Percentiles rank a stretch among this genome's conserved stretches.
Conservation (phyloP, 2,329 filamentous ascomycete species). For the Pseudogymnoascus sp. region DNA sequence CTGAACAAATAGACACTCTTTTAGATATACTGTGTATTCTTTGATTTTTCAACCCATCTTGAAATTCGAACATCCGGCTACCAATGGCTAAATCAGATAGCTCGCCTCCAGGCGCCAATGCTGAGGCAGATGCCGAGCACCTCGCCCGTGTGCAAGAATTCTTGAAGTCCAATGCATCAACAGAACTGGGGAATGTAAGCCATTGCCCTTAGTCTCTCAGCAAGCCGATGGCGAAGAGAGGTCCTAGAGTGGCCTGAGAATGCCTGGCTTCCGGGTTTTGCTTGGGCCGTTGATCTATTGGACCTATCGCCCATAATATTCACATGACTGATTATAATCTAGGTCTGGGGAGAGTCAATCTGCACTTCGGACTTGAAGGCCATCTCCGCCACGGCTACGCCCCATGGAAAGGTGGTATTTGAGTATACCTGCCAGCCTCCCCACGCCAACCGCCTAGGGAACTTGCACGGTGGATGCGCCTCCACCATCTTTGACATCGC, state of each 20-base stretch:
- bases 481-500: conserved; percentile 62
- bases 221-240: not conserved
- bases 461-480: conserved; percentile 56
- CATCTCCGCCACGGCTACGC: conserved; percentile 21
- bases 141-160: not conserved
- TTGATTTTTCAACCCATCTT: not conserved
- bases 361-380: conserved; percentile 18
- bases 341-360: conserved; percentile 25
- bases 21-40: not conserved
- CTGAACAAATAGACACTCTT: not conserved
- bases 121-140: not conserved
- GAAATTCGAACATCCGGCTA: not conserved
- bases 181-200: not conserved
- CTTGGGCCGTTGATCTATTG: not conserved
- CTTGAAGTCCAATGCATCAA: not conserved
- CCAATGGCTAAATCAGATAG: not conserved
- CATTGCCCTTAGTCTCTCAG: not conserved
- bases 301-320: not conserved
- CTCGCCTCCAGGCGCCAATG: not conserved
- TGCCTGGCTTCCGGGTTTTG: conserved; percentile 9
- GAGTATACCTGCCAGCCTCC: conserved; percentile 41
- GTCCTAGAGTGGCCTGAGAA: not conserved
- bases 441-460: conserved; percentile 48
- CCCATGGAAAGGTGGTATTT: conserved; percentile 27
- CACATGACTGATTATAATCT: conserved; percentile 1